Conservation (phyloP, 768 basidiomycete species). For the Tulasnella sp. region DNA sequence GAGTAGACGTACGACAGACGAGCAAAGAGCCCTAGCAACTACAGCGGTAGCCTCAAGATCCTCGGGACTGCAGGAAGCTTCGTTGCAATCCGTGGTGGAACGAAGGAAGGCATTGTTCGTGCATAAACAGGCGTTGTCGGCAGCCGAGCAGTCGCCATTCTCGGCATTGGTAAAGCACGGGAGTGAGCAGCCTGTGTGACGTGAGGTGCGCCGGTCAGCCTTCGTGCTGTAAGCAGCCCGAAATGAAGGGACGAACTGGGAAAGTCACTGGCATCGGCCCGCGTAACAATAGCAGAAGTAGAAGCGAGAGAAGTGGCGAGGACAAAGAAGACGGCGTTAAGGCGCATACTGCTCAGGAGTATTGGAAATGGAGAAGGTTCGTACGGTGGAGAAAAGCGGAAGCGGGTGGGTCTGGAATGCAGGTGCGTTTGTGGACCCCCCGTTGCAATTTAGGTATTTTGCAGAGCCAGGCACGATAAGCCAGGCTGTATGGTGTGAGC, state of each 20-base stretch:
- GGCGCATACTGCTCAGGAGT: slow-evolving; percentile 48
- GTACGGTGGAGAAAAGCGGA: no score
- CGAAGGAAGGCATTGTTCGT: slow-evolving; percentile 32
- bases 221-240: background rate
- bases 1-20: no score
- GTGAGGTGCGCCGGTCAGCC: background rate
- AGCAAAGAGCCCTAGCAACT: no score
- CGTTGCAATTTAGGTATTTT: background rate
- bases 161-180: slow-evolving; percentile 3
- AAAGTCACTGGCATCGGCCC: slow-evolving; percentile 19
- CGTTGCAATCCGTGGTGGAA: slow-evolving; percentile 9
- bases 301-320: slow-evolving; percentile 39
- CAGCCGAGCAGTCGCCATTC: slow-evolving; percentile 43
- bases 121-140: slow-evolving; percentile 59
- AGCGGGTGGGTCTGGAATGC: background rate
- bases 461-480: background rate
- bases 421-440: background rate
- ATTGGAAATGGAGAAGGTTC: background rate
- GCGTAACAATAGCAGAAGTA: slow-evolving; percentile 35
- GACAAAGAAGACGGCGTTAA: slow-evolving; percentile 42
- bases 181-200: slow-evolving; percentile 14
- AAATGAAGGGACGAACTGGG: slow-evolving; percentile 31
- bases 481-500: background rate
- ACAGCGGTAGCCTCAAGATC: slow-evolving; percentile 12
- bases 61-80: background rate